Base-by-base conservation (phyloP, 257 asterid genomes). In the Paulownia fortunei region DNA sequence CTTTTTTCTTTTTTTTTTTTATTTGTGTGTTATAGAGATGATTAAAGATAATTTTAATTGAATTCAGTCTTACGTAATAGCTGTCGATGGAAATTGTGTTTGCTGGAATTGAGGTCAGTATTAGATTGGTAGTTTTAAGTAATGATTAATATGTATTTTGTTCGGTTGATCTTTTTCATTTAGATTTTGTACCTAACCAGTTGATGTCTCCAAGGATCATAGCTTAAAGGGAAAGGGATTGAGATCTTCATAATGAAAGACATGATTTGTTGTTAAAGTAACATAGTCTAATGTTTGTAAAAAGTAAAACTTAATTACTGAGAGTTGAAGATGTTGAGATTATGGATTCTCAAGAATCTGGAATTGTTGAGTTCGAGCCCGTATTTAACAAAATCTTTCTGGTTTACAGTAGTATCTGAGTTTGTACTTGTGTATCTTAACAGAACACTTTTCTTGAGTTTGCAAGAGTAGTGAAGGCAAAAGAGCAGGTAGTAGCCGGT, bases 401-500 rank as follows among this genome's bases (percentile, higher is more conserved):
- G 11, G 21, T 64, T 73, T n/a, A 27, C 6, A 19, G n/a, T 21
- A 9, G 32, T 24, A 49, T 61, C 24, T 72, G n/a, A 72, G 59
- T 37, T n/a, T 52, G 34, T 4, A 24, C 13, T 5, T 24, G 66
- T 79, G 39, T 30, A 18, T 68, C 10, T n/a, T 3, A 23, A 59
- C 90, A 88, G 92, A 88, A 88, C 72, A 34, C 81, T 0, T 46
- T 63, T 41, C 84, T 88, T 7, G 84, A 88, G 76, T 87, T 88
- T 70, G 71, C 44, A 19, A 79, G 86, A 69, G 81, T 88, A 10
- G 80, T 82, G 71, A 56, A 74, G 54, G 92, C 87, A 51, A 70
- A 81, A 64, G 83, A 86, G 68, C 92, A 88, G 61, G 86, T 81
- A 18, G 92, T 86, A 30, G 52, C 89, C 27, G 90, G 90, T 9